These are phyloP conservation scores for Eucalyptus tenuipes DNA, from an alignment of 345 rosid genomes.

Conservation along the genomic window DNA sequence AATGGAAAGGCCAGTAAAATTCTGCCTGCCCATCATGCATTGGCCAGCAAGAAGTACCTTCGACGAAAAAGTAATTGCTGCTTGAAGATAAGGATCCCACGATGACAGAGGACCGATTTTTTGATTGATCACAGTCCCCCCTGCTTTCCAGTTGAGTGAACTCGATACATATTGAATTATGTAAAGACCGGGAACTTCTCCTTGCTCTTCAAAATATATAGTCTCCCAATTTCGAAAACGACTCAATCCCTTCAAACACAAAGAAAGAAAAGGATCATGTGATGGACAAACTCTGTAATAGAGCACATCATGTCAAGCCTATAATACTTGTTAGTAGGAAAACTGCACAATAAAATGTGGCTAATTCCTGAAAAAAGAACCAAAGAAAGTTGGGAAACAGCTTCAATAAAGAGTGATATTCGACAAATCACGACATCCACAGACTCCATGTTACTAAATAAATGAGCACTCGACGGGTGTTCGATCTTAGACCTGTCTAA, in stretches of 20 bases:
- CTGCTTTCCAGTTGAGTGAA: conserved; percentile 56
- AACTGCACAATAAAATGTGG: background rate
- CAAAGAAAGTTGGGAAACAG: background rate
- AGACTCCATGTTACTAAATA: background rate
- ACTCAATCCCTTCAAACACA: conserved; percentile 50
- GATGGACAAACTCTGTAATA: background rate
- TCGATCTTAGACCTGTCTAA: conserved; percentile 56
- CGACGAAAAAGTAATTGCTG: conserved; percentile 33
- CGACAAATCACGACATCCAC: background rate
- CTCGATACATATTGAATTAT: conserved; percentile 77
- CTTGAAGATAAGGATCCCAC: conserved; percentile 48
- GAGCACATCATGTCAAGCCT: background rate
- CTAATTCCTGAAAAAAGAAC: background rate
- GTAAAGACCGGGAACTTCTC: conserved; percentile 51
- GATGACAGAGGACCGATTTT: conserved; percentile 59
- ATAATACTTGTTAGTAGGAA: background rate
- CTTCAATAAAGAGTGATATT: background rate
- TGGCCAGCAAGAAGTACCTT: conserved; percentile 15
- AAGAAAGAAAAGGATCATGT: background rate
- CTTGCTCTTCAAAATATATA: conserved; percentile 77
- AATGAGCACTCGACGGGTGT: background rate
- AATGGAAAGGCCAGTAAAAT: background rate
- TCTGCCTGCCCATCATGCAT: background rate
- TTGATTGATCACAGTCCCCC: conserved; percentile 39
- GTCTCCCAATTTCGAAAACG: conserved; percentile 91